A percentile compares a stretch with the other conserved stretches of the same genome.
phyloP scores from a whole-genome alignment of 1,139 yeast species.

The Chernovozyma sophiae-reginae region DNA sequence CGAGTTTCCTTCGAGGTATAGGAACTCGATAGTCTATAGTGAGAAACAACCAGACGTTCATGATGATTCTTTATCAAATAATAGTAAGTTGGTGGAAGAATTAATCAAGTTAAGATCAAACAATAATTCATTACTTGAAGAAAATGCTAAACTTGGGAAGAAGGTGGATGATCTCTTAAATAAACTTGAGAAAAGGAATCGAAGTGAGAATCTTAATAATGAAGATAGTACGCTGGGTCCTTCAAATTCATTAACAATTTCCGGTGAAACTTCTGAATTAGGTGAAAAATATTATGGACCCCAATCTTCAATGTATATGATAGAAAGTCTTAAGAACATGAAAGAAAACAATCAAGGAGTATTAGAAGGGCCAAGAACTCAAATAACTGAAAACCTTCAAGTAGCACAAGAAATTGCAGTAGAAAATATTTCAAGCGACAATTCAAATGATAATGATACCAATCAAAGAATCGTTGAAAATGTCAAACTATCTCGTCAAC shows the following conservation, averaged over 20 bases:
- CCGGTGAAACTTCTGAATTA: constrained; percentile 23
- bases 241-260: constrained; percentile 3
- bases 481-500: not conserved
- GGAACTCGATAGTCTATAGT: constrained; percentile 22
- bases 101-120: not conserved
- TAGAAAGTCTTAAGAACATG: constrained; percentile 23
- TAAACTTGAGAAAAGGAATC: not conserved
- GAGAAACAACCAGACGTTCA: not conserved
- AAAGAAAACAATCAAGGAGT: not conserved
- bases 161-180: not conserved
- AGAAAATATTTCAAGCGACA: not conserved
- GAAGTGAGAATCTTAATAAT: not conserved
- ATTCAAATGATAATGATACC: too few relatives aligned
- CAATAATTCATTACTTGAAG: not conserved
- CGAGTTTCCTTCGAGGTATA: constrained; percentile 36
- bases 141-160: not conserved
- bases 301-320: constrained; percentile 45
- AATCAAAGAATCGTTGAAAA: not conserved
- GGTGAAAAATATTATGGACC: constrained; percentile 50
- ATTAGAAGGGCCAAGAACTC: too few relatives aligned
- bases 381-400: too few relatives aligned
- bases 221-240: not conserved
- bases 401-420: not conserved
- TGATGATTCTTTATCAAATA: not conserved
- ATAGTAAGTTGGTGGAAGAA: not conserved